These are phyloP conservation scores for Hemileccinum rubropunctum DNA, from an alignment of 768 basidiomycete species.

Conservation along the genomic window DNA sequence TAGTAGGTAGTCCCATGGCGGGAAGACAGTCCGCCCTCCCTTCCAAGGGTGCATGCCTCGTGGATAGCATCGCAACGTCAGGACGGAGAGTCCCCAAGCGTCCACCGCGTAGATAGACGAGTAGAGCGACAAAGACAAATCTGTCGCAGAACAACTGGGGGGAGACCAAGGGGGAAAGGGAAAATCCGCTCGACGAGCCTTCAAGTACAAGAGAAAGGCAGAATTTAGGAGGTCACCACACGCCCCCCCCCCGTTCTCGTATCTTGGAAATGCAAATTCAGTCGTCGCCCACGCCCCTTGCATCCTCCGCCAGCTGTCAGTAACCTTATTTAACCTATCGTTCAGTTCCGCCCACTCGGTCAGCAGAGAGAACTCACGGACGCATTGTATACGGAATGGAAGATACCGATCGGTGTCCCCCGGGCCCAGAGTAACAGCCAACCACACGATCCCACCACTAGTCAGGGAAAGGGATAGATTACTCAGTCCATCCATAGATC, in stretches of 20 bases:
- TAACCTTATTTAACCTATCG: not conserved
- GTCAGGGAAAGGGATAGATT: not conserved
- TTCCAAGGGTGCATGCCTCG: not conserved
- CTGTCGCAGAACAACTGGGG: not conserved
- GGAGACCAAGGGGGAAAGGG: not conserved
- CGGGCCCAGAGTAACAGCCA: not conserved
- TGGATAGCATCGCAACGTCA: not conserved
- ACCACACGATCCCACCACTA: not conserved
- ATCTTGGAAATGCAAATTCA: not conserved
- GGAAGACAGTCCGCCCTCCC: too few relatives aligned
- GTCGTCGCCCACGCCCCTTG: not conserved
- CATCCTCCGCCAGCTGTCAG: conserved; percentile 4
- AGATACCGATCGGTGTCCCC: conserved; percentile 1
- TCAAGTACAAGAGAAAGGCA: not conserved
- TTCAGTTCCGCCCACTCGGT: not conserved
- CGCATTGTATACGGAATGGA: not conserved
- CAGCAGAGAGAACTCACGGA: not conserved
- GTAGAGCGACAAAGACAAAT: not conserved
- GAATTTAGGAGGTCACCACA: not conserved
- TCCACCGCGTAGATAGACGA: not conserved
- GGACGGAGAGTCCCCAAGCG: not conserved
- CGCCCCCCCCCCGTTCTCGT: not conserved
- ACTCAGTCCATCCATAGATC: conserved; percentile 2
- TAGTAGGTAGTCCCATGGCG: too few relatives aligned
- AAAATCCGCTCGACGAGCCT: not conserved